Conservation (phyloP, 192 early-diverging fungal species). For the Backusella parvicylindrica region DNA sequence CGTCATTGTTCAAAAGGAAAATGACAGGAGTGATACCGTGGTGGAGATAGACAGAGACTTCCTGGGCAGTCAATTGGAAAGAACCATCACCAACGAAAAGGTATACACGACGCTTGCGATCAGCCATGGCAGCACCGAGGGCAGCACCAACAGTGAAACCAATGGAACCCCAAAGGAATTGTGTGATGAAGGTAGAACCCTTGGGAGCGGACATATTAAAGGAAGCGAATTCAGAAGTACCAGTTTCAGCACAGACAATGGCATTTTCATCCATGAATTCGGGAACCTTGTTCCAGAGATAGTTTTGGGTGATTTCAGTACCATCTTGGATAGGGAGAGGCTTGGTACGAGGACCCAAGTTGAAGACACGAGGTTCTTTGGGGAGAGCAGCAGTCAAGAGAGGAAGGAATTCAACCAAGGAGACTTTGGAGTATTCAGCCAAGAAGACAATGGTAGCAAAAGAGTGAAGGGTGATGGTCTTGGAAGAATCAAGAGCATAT, state of each 20-base stretch:
- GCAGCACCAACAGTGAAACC: conserved; percentile 40
- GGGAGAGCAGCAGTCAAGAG: conserved; percentile 9
- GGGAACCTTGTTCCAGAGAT: conserved; percentile 39
- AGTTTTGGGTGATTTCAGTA: conserved; percentile 35
- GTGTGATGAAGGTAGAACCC: conserved; percentile 37
- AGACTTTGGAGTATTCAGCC: conserved; percentile 35
- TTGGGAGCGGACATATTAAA: conserved; percentile 37
- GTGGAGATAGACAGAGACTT: conserved; percentile 46
- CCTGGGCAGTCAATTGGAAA: conserved; percentile 48
- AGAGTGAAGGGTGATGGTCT: conserved; percentile 41
- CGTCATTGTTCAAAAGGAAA: conserved; percentile 49
- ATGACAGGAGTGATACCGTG: conserved; percentile 45
- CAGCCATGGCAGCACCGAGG: conserved; percentile 41
- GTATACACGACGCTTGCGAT: conserved; percentile 33
- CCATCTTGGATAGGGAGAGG: conserved; percentile 3
- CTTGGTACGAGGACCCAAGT: neutral
- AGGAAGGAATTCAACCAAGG: conserved; percentile 32
- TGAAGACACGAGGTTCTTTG: neutral
- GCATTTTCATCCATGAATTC: conserved; percentile 30
- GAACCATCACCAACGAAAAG: conserved; percentile 51
- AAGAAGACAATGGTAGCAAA: conserved; percentile 33
- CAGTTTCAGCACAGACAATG: conserved; percentile 42
- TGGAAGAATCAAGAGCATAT: conserved; percentile 22
- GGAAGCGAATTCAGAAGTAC: conserved; percentile 41
- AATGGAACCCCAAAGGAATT: conserved; percentile 33